A percentile compares a stretch with the other conserved stretches of the same genome.
Conservation (phyloP, 805 yeast species). For the Candida krabiensis region DNA sequence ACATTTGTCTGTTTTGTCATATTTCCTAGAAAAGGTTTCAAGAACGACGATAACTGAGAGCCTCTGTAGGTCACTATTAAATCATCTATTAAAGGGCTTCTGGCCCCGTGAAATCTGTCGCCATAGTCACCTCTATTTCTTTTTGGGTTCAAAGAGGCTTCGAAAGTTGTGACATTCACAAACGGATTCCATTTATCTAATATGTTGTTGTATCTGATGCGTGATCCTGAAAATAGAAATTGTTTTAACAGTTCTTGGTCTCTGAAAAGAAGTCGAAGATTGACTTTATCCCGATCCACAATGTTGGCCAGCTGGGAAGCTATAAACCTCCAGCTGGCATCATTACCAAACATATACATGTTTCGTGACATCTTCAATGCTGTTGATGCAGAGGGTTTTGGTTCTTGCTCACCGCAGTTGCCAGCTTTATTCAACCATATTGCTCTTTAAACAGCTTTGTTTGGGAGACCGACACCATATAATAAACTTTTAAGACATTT, state of each 20-base stretch:
- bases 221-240: slow-evolving; percentile 11
- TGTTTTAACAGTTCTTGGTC: slow-evolving; percentile 7
- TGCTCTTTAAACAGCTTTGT: no score
- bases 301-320: slow-evolving; percentile 19
- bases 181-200: slow-evolving; percentile 13
- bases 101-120: neutral
- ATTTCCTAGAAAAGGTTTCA: slow-evolving; percentile 8
- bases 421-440: no score
- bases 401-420: no score
- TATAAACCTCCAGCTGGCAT: slow-evolving; percentile 18
- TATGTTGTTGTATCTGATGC: slow-evolving; percentile 13
- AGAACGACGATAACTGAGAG: neutral
- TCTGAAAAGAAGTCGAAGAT: slow-evolving; percentile 12
- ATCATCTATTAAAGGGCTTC: slow-evolving; percentile 6
- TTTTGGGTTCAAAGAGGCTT: slow-evolving; percentile 7
- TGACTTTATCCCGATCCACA: slow-evolving; percentile 2
- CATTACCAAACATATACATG: slow-evolving; percentile 20
- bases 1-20: slow-evolving; percentile 21
- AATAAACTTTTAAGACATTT: no score
- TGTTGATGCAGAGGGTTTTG: no score
- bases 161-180: slow-evolving; percentile 4
- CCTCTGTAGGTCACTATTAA: slow-evolving; percentile 13
- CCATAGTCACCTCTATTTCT: no score
- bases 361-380: slow-evolving; percentile 18
- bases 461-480: no score